phyloP scores from a whole-genome alignment of 176 grass and related monocot species.

The Ensete glaucum region DNA sequence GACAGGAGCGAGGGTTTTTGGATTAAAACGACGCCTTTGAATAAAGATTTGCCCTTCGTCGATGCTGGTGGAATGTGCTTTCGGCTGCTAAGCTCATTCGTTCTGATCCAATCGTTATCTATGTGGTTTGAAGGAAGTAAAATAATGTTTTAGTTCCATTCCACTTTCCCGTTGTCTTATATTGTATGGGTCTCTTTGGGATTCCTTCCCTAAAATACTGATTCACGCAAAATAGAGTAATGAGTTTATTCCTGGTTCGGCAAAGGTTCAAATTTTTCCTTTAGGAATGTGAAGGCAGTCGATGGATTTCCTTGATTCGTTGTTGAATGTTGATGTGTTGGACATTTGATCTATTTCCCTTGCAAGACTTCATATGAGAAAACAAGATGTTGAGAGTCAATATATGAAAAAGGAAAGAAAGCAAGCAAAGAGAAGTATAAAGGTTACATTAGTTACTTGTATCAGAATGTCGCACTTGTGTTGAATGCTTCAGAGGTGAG shows the following conservation, averaged over 20 bases:
- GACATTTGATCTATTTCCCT: no score
- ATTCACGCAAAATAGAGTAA: not conserved
- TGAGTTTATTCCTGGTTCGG: not conserved
- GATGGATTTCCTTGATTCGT: no score
- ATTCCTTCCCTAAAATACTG: not conserved
- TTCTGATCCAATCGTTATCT: not conserved
- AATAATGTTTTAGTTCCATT: not conserved
- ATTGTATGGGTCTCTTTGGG: not conserved
- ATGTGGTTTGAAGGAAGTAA: not conserved
- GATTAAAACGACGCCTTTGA: not conserved
- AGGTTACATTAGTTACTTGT: no score
- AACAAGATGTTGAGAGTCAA: no score
- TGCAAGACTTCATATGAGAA: no score
- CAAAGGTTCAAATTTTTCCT: no score
- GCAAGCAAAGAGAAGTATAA: no score
- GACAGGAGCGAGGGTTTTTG: not conserved
- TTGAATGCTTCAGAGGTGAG: no score
- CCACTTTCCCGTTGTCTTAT: not conserved
- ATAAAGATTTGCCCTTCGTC: not conserved
- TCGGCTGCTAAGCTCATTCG: not conserved
- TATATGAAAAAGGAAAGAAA: no score
- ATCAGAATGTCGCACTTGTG: no score
- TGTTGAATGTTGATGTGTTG: no score
- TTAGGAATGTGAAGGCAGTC: no score
- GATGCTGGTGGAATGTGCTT: slow-evolving; percentile 1